Evolutionary conservation across 805 yeast species (phyloP).

Genomic region (Zygotorulaspora sp.): DNA sequence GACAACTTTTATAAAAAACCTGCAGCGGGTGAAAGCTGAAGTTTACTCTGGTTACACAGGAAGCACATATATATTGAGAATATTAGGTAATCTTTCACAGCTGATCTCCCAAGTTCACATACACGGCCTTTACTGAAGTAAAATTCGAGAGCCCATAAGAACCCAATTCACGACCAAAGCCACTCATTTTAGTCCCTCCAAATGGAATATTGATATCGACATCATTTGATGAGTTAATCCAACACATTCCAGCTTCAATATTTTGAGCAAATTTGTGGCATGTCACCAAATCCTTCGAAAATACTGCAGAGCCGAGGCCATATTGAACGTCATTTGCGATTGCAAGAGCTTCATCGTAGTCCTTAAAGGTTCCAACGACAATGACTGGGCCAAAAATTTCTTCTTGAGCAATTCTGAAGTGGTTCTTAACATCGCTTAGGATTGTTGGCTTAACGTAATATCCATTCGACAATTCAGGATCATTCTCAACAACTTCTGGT

Average conservation of each 20-base stretch:
- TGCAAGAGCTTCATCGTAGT: conserved; percentile 42
- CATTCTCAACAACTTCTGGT: conserved; percentile 26
- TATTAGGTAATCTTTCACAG: background rate
- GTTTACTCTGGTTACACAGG: too few relatives aligned
- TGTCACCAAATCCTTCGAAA: conserved; percentile 37
- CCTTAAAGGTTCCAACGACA: conserved; percentile 40
- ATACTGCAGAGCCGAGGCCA: conserved; percentile 47
- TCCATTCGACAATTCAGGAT: conserved; percentile 26
- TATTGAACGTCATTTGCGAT: conserved; percentile 43
- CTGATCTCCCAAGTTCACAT: conserved; percentile 54
- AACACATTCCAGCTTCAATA: conserved; percentile 47
- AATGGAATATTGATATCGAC: conserved; percentile 56
- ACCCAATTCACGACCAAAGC: conserved; percentile 66
- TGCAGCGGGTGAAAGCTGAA: too few relatives aligned
- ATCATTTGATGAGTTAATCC: conserved; percentile 58
- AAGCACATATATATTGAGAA: too few relatives aligned
- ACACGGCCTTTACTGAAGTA: conserved; percentile 63
- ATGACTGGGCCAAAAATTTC: conserved; percentile 54
- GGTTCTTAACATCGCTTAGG: conserved; percentile 41
- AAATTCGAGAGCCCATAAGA: conserved; percentile 58
- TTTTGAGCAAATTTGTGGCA: conserved; percentile 41
- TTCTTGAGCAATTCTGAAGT: conserved; percentile 42
- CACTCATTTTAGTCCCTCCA: conserved; percentile 66
- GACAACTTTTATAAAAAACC: too few relatives aligned
- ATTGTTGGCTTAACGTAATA: conserved; percentile 46